A percentile compares a stretch with the other conserved stretches of the same genome.
These are phyloP conservation scores for Sextonia rubra DNA, from an alignment of 164 flowering plant species.

Conservation along the genomic window DNA sequence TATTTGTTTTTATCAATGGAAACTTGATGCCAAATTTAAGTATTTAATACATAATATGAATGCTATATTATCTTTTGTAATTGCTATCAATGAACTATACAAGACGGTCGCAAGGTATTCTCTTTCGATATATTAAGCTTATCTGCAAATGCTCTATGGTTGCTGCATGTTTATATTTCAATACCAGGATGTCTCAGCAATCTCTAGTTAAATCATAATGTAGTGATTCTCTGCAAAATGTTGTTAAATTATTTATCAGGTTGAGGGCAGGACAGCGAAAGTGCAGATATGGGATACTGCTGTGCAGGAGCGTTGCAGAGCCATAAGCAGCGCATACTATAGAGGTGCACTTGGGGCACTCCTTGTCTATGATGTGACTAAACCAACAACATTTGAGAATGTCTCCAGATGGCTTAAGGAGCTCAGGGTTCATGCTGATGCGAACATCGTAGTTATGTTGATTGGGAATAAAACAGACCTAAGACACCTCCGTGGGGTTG, in stretches of 20 bases:
- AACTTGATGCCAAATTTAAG: too few relatives aligned
- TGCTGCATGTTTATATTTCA: neutral
- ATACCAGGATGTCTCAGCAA: neutral
- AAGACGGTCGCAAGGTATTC: neutral
- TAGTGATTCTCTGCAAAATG: neutral
- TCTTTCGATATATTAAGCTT: neutral
- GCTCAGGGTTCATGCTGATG: conserved; percentile 66
- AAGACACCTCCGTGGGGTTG: conserved; percentile 68
- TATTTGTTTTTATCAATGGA: too few relatives aligned
- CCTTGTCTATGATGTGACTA: conserved; percentile 68
- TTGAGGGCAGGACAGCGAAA: conserved; percentile 62
- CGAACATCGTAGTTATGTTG: conserved; percentile 64
- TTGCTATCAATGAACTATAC: neutral
- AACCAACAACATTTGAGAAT: conserved; percentile 63
- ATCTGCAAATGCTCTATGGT: neutral
- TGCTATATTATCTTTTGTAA: neutral
- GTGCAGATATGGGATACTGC: conserved; percentile 86
- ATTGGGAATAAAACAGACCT: conserved; percentile 75
- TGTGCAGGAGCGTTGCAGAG: conserved; percentile 73
- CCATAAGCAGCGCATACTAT: conserved; percentile 74
- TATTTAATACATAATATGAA: too few relatives aligned
- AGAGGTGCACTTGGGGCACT: conserved; percentile 78
- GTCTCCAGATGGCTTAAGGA: conserved; percentile 70
- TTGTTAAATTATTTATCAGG: conserved; percentile 26
- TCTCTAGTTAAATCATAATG: neutral